Evolutionary conservation across 805 yeast genomes (phyloP).

Genomic region (Sugiyamaella chiloensis): DNA sequence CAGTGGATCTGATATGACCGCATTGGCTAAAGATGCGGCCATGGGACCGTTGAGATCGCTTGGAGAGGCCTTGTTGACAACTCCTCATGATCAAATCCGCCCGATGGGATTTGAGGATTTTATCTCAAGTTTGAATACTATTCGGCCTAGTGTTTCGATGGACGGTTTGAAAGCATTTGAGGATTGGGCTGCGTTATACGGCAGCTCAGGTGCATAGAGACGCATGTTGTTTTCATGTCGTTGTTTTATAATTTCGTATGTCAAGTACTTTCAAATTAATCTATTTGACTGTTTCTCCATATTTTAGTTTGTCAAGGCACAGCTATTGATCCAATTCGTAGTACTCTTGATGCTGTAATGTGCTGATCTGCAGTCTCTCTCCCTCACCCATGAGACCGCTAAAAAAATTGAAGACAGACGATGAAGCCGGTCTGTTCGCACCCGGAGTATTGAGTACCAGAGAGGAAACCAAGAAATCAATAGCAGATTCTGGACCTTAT

Average conservation of each 20-base stretch:
- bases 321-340: too few species aligned
- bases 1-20: slow-evolving; percentile 92
- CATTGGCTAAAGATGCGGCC: slow-evolving; percentile 93
- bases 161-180: slow-evolving; percentile 80
- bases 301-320: too few species aligned
- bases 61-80: slow-evolving; percentile 74
- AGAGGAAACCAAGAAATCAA: slow-evolving; percentile 20
- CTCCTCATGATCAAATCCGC: slow-evolving; percentile 71
- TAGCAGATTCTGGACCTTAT: slow-evolving; percentile 68
- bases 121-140: slow-evolving; percentile 65
- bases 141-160: slow-evolving; percentile 82
- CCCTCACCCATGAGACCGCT: too few species aligned
- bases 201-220: slow-evolving; percentile 80
- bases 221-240: neutral
- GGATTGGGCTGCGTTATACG: slow-evolving; percentile 83
- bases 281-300: too few species aligned
- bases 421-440: too few species aligned
- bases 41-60: slow-evolving; percentile 93
- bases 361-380: too few species aligned
- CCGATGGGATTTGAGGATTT: slow-evolving; percentile 75
- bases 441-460: too few species aligned
- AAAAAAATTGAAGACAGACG: too few species aligned
- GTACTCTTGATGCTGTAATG: too few species aligned
- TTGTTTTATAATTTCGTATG: neutral
- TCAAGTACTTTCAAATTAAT: too few species aligned